Evolutionary conservation across 495 filamentous ascomycete genomes (phyloP).

Genomic region (Durotheca rogersii): DNA sequence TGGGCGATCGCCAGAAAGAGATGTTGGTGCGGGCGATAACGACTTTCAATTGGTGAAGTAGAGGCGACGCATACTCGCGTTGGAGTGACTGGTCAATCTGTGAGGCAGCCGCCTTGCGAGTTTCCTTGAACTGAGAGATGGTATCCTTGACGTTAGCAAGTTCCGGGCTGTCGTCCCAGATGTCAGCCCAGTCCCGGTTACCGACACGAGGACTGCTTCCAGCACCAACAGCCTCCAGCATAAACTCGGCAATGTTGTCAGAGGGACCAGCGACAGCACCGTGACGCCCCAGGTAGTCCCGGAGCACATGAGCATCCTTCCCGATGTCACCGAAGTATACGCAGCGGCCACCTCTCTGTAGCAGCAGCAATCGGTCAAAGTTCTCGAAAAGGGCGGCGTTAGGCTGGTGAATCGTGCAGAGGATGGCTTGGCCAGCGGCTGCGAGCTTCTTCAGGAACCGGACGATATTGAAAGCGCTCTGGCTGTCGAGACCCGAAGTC

Average conservation of each 20-base stretch:
- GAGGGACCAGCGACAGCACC: conserved; percentile 55
- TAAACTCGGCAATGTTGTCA: conserved; percentile 83
- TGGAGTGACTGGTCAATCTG: conserved; percentile 46
- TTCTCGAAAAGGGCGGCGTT: conserved; percentile 82
- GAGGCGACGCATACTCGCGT: conserved; percentile 72
- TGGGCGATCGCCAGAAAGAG: conserved; percentile 71
- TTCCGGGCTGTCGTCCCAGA: conserved; percentile 72
- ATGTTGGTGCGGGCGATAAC: conserved; percentile 65
- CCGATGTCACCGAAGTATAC: conserved; percentile 70
- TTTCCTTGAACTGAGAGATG: conserved; percentile 66
- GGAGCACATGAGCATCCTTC: conserved; percentile 48
- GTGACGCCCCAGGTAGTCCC: conserved; percentile 52
- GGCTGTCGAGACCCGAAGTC: conserved; percentile 82
- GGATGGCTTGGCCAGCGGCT: conserved; percentile 79
- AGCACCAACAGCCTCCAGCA: conserved; percentile 84
- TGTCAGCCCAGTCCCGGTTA: conserved; percentile 75
- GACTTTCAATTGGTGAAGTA: conserved; percentile 67
- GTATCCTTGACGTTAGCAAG: conserved; percentile 64
- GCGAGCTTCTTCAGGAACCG: conserved; percentile 85
- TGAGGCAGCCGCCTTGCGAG: conserved; percentile 50
- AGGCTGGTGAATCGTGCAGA: conserved; percentile 93
- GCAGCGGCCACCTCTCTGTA: conserved; percentile 68
- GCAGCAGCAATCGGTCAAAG: conserved; percentile 68
- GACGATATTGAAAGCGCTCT: conserved; percentile 85
- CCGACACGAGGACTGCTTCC: conserved; percentile 71